Evolutionary conservation across 2,329 filamentous ascomycete species (phyloP).

Genomic region (Ophiocordyceps camponoti-leonardi): DNA sequence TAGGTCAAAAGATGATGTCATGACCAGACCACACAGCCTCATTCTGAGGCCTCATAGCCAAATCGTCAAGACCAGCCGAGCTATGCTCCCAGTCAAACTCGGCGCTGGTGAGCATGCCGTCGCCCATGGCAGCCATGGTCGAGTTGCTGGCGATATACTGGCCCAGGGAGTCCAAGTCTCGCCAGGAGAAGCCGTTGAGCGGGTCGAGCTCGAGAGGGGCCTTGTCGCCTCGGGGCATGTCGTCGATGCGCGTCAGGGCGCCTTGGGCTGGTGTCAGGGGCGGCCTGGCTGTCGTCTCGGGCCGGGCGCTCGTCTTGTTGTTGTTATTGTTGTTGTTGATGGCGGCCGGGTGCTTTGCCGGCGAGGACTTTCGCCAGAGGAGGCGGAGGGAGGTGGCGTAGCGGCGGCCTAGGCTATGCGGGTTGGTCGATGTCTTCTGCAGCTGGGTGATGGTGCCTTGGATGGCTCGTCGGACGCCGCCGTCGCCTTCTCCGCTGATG

Average conservation of each 20-base stretch:
- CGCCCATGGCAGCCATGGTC: slow-evolving; percentile 5
- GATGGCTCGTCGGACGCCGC: slow-evolving; percentile 39
- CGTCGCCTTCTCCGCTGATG: slow-evolving; percentile 34
- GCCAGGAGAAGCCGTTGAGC: slow-evolving; percentile 42
- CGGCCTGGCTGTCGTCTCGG: slow-evolving; percentile 2
- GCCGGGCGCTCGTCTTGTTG: slow-evolving; percentile 1
- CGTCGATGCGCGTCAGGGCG: slow-evolving; percentile 9
- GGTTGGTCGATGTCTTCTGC: slow-evolving; percentile 36
- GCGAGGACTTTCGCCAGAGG: slow-evolving; percentile 32
- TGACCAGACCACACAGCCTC: slow-evolving; percentile 7
- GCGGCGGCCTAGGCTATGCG: slow-evolving; percentile 41
- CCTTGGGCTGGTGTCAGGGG: slow-evolving; percentile 9
- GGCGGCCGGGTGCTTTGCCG: slow-evolving; percentile 5
- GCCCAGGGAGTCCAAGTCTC: slow-evolving; percentile 40
- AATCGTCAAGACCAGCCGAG: slow-evolving; percentile 5
- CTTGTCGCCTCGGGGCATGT: slow-evolving; percentile 7
- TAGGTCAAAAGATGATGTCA: slow-evolving; percentile 6
- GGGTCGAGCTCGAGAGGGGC: slow-evolving; percentile 19
- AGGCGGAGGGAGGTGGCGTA: slow-evolving; percentile 44
- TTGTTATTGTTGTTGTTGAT: too few relatives aligned
- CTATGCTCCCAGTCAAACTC: slow-evolving; percentile 11
- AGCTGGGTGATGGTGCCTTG: slow-evolving; percentile 40
- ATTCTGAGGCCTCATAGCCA: slow-evolving; percentile 6
- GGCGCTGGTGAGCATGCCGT: slow-evolving; percentile 10
- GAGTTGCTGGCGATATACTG: slow-evolving; percentile 25